Evolutionary conservation across 345 rosid genomes (phyloP).

Genomic region (Boechera retrofracta): DNA sequence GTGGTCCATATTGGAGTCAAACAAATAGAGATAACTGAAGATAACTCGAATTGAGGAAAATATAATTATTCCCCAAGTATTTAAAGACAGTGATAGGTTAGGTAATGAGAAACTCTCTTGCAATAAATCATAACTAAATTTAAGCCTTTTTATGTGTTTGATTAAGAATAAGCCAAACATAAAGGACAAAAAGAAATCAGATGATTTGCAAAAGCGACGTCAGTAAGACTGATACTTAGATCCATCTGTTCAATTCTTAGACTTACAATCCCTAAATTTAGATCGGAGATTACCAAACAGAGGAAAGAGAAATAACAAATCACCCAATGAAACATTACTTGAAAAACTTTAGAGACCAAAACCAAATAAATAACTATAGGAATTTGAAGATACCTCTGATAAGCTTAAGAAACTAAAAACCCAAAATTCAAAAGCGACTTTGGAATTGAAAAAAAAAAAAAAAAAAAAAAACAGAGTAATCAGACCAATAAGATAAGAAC

Average conservation of each 20-base stretch:
- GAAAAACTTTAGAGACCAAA: too few relatives aligned
- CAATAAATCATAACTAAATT: conserved; percentile 26
- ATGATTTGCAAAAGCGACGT: conserved; percentile 7
- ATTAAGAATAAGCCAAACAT: not conserved
- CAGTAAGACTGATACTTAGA: conserved; percentile 9
- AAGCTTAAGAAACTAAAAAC: conserved; percentile 15
- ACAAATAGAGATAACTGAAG: conserved; percentile 18
- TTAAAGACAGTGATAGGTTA: conserved; percentile 18
- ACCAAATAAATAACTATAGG: not conserved
- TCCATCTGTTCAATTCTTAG: conserved; percentile 14
- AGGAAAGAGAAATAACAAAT: not conserved
- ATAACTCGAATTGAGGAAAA: conserved; percentile 15
- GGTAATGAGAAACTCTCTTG: conserved; percentile 5
- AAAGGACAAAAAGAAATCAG: not conserved
- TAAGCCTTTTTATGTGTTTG: not conserved
- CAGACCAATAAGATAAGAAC: not conserved
- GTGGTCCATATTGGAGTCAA: conserved; percentile 29
- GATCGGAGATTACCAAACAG: conserved; percentile 1
- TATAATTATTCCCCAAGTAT: not conserved
- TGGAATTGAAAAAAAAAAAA: not conserved
- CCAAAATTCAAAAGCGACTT: not conserved
- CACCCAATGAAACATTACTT: not conserved
- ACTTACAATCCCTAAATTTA: conserved; percentile 19
- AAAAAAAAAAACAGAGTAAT: not conserved
- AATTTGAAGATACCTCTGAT: not conserved